Evolutionary conservation across 306 rosid species (phyloP).

Genomic region (Cicer bijugum): DNA sequence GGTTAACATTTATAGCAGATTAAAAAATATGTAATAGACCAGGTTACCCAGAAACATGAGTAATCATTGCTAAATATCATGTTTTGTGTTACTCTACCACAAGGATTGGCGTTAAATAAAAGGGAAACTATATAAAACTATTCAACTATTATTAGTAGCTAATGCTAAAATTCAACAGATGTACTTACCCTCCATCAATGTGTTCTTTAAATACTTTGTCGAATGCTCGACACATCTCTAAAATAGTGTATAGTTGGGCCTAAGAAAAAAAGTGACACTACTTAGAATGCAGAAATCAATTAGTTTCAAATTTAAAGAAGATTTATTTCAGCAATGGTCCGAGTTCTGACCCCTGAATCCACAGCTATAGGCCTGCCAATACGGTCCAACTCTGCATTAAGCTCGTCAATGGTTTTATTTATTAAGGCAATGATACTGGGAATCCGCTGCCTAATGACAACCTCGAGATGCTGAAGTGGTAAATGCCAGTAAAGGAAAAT

Average conservation of each 20-base stretch:
- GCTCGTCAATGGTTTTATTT: constrained; percentile 86
- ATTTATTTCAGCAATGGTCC: constrained; percentile 37
- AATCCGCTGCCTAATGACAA: constrained; percentile 76
- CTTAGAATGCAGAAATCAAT: constrained; percentile 11
- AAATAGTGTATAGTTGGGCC: constrained; percentile 91
- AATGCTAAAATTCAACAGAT: not conserved
- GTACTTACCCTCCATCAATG: constrained; percentile 90
- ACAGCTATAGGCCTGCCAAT: constrained; percentile 87
- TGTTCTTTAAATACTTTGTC: constrained; percentile 93
- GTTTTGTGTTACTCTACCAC: constrained; percentile 11
- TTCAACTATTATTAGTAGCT: not conserved
- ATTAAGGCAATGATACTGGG: constrained; percentile 83
- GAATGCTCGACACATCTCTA: constrained; percentile 93
- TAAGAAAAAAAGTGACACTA: constrained; percentile 37
- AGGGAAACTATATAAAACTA: constrained; percentile 16
- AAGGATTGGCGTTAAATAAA: not conserved
- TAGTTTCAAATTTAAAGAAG: constrained; percentile 20
- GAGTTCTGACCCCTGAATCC: constrained; percentile 77
- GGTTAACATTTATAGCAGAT: no score
- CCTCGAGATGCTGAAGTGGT: constrained; percentile 70
- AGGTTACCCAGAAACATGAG: not conserved
- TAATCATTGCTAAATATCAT: constrained; percentile 8
- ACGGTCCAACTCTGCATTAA: constrained; percentile 86
- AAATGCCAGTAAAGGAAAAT: constrained; percentile 33
- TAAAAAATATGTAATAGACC: not conserved